phyloP scores from a whole-genome alignment of 73 alveolate species.

The Paramecium octaurelia region DNA sequence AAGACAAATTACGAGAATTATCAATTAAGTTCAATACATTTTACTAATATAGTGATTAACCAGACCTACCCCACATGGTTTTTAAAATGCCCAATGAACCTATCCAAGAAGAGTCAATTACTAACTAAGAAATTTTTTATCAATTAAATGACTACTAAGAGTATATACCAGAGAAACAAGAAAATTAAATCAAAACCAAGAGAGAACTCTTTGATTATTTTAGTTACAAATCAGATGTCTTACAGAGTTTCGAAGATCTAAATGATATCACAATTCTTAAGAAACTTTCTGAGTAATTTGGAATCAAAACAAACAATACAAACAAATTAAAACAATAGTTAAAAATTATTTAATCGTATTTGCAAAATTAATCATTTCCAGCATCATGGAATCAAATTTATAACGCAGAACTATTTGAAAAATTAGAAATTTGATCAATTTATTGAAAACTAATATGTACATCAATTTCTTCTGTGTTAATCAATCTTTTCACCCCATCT shows the following conservation, averaged over 20 bases:
- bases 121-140: neutral
- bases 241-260: neutral
- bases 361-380: neutral
- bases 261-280: neutral
- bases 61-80: neutral
- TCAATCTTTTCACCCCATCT: constrained; percentile 40
- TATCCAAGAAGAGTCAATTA: neutral
- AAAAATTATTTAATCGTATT: neutral
- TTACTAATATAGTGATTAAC: constrained; percentile 21
- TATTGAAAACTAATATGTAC: neutral
- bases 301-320: neutral
- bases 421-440: neutral
- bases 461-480: constrained; percentile 7
- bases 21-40: constrained; percentile 9
- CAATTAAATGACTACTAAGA: neutral
- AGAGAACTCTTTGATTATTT: neutral
- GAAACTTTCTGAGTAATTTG: neutral
- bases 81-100: neutral
- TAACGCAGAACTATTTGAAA: neutral
- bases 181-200: neutral
- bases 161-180: neutral
- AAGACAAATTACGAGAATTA: neutral
- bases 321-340: neutral
- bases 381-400: neutral
- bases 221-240: neutral